Base-by-base conservation (phyloP, 306 rosid species). In the Inga leiocalycina region DNA sequence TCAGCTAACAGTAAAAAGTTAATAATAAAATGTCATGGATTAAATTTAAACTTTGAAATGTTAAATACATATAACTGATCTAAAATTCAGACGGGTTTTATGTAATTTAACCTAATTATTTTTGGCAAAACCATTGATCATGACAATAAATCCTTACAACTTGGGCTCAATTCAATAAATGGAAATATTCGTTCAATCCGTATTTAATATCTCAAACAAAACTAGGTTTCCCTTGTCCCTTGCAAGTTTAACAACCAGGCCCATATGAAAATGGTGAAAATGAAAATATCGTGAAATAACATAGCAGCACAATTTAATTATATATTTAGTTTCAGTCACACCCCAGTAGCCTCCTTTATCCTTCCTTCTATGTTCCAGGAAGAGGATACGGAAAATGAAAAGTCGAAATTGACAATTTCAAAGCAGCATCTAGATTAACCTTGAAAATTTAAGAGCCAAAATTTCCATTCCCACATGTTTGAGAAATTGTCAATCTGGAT, bases 401-500 rank as follows among this genome's bases (percentile, higher is more conserved):
- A 32, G n/a, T 10, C 10, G 10, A 65, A 5, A 65, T 34, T 64
- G 7, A 65, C 27, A 16, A 67, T 67, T 67, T 37, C 72, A 1
- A 41, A 41, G 54, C 19, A 41, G 34, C 34, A 71, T 71, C 35
- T 13, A n/a, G 6, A n/a, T 71, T 44, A 22, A 22, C 37, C 56
- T 71, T 12, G 17, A 10, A 71, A 70, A 43, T 12, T 71, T 44
- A 1, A 10, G 44, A 70, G 52, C 37, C n/a, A 71, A 43, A 71
- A 43, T 44, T 44, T 44, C 13, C 37, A 66, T 74, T 54, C 8
- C 62, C 24, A 64, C 24, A 57, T 12, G 24, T 16, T 39, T 44
- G 59, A 76, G 44, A 20, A 22, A 8, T 54, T 67, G 44, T 49
- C 45, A 80, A 79, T 51, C 82, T 67, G 77, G n/a, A 44, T 54